A percentile compares a stretch with the other conserved stretches of the same genome.
Conservation (phyloP, 257 asterid species). For the Thymus quinquecostatus region DNA sequence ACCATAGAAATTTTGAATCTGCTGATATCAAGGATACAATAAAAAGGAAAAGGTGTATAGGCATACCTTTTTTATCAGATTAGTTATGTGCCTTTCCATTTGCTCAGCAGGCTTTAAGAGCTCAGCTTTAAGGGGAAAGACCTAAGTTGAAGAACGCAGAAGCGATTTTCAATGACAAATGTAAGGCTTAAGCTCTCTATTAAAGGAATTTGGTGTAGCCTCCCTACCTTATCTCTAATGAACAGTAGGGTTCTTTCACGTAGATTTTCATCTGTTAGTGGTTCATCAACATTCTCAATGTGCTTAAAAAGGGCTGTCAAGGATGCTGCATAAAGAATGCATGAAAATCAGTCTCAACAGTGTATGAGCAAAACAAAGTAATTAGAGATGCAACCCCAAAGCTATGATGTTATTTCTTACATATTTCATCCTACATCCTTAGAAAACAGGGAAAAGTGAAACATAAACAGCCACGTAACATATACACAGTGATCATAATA, state of each 20-base stretch:
- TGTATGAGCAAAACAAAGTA: constrained; percentile 5
- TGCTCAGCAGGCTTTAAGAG: constrained; percentile 78
- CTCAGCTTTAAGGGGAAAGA: constrained; percentile 88
- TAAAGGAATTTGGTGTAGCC: constrained; percentile 23
- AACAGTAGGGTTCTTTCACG: constrained; percentile 87
- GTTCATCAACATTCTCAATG: constrained; percentile 89
- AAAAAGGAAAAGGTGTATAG: constrained; percentile 21
- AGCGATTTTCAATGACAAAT: constrained; percentile 15
- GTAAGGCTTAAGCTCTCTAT: background rate
- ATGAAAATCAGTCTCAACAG: constrained; percentile 26
- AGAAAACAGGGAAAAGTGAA: constrained; percentile 9
- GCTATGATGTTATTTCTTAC: constrained; percentile 29
- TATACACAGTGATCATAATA: constrained; percentile 11
- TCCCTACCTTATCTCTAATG: constrained; percentile 81
- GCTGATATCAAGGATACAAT: constrained; percentile 4
- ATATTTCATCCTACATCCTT: background rate
- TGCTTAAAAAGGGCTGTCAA: constrained; percentile 91
- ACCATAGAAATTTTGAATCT: constrained; percentile 6
- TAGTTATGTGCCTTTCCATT: constrained; percentile 96
- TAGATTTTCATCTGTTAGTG: constrained; percentile 84
- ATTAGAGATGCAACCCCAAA: constrained; percentile 27
- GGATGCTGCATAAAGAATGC: constrained; percentile 63
- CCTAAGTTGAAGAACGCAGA: constrained; percentile 45
- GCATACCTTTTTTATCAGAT: constrained; percentile 76
- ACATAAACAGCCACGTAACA: constrained; percentile 24